Base-by-base conservation (phyloP, 129 eudicot genomes). In the Mikania micrantha region DNA sequence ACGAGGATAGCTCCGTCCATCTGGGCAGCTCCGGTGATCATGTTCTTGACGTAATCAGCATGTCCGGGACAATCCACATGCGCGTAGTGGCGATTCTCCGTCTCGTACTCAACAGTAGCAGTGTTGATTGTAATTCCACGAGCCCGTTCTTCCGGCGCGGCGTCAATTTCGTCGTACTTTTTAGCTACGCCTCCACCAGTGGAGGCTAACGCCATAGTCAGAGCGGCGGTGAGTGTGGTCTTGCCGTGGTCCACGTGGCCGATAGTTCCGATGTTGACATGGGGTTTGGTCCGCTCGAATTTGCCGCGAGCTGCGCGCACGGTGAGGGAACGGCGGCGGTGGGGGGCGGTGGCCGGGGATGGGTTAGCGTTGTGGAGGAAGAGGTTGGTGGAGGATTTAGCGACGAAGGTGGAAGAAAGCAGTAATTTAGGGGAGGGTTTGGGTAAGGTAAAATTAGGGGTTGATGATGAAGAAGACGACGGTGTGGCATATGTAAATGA, bases 201-300 rank as follows among this genome's bases (percentile, higher is more conserved):
- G 61, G 94, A 72, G 35, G 96, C 96, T 5, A 86, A 27, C 7
- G 96, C 96, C 96, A 90, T 90, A 62, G 96, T 90, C 20, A 90
- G 82, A 6, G 95, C 95, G 15, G 97, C 97, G 12, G 97, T 90
- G 49, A 90, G 90, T 5, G 97, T 90, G 60, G 97, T 90, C 2
- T 90, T 90, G 0, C 97, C 97, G 32, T 90, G 97, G 90, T 90
- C 97, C 47, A 87, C 97, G 65, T 90, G 97, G 71, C 97, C 96
- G 71, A 90, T 90, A 15, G 96, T 90, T 27, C 96, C 96, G 27
- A 90, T 86, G 71, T 90, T 90, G 78, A 90, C 86, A 11, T 90
- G 97, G 70, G 97, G 95, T 54, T 90, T 90, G 47, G 76, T 90
- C 0, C 96, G 73, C 77, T 90, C 96, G 85, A 81, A 90, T 44